phyloP scores from a whole-genome alignment of 805 yeast genomes.

The Teunomyces aglyptinius region DNA sequence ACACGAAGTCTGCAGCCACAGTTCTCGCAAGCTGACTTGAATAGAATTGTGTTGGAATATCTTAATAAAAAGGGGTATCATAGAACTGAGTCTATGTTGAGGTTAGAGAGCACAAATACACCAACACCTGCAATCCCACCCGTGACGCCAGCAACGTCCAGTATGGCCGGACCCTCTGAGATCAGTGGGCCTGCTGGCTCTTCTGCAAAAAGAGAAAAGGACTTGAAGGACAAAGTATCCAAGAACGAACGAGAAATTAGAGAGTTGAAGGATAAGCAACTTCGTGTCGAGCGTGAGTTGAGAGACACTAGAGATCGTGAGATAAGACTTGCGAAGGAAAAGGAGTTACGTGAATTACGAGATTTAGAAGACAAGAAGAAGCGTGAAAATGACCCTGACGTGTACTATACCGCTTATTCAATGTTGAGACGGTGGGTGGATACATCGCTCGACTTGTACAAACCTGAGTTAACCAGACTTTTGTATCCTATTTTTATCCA shows the following conservation, averaged over 20 bases:
- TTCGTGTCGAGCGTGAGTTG: slow-evolving; percentile 35
- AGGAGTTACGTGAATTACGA: slow-evolving; percentile 35
- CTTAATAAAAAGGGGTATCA: slow-evolving; percentile 91
- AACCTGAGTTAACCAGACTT: slow-evolving; percentile 79
- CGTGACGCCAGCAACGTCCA: slow-evolving; percentile 44
- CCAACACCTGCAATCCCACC: slow-evolving; percentile 52
- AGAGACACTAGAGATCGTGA: slow-evolving; percentile 40
- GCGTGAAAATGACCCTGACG: slow-evolving; percentile 60
- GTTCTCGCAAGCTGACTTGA: slow-evolving; percentile 82
- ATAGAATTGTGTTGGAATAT: slow-evolving; percentile 88
- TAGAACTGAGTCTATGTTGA: slow-evolving; percentile 88
- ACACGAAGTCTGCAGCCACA: slow-evolving; percentile 36
- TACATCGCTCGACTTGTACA: slow-evolving; percentile 84
- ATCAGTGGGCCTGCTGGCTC: slow-evolving; percentile 14
- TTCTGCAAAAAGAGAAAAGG: slow-evolving; percentile 21
- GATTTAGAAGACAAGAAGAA: slow-evolving; percentile 44
- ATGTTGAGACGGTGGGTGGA: slow-evolving; percentile 87
- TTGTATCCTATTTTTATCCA: slow-evolving; percentile 93
- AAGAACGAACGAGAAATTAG: slow-evolving; percentile 32
- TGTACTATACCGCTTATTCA: slow-evolving; percentile 76
- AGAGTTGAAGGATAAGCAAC: slow-evolving; percentile 35
- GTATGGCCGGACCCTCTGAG: slow-evolving; percentile 34
- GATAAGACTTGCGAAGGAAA: slow-evolving; percentile 35
- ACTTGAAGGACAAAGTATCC: slow-evolving; percentile 24
- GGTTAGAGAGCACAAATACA: slow-evolving; percentile 76